Conservation (phyloP, 106 monocot species). For the Dioscorea dumetorum region DNA sequence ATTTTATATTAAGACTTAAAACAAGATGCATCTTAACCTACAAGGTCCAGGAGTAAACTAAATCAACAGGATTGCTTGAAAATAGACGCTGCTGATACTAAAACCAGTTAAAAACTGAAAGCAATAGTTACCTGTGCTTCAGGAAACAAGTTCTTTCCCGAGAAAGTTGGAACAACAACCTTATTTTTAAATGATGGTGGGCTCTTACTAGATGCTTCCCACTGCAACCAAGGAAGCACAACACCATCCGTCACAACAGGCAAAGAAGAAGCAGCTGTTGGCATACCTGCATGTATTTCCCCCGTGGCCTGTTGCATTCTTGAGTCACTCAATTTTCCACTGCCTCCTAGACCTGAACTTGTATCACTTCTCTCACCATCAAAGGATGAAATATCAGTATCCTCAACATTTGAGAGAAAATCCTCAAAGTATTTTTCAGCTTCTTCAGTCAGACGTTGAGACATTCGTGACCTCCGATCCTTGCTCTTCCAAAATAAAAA, state of each 20-base stretch:
- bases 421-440: slow-evolving; percentile 88
- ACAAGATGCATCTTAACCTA: no score
- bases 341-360: slow-evolving; percentile 50
- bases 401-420: slow-evolving; percentile 92
- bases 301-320: slow-evolving; percentile 9
- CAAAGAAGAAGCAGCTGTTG: slow-evolving; percentile 20
- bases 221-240: slow-evolving; percentile 92
- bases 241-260: slow-evolving; percentile 57
- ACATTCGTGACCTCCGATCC: slow-evolving; percentile 53
- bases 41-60: no score
- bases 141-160: background rate
- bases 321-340: slow-evolving; percentile 16
- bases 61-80: no score
- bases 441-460: slow-evolving; percentile 70
- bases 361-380: slow-evolving; percentile 95
- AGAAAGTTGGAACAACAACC: background rate
- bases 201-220: slow-evolving; percentile 65
- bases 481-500: slow-evolving; percentile 42
- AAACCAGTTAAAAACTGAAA: background rate
- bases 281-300: slow-evolving; percentile 23
- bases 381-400: slow-evolving; percentile 94
- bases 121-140: background rate
- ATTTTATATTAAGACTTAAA: no score
- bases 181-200: slow-evolving; percentile 40
- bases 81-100: background rate